Evolutionary conservation across 129 eudicot species (phyloP).

Genomic region (Chrysanthemum lavandulifolium): DNA sequence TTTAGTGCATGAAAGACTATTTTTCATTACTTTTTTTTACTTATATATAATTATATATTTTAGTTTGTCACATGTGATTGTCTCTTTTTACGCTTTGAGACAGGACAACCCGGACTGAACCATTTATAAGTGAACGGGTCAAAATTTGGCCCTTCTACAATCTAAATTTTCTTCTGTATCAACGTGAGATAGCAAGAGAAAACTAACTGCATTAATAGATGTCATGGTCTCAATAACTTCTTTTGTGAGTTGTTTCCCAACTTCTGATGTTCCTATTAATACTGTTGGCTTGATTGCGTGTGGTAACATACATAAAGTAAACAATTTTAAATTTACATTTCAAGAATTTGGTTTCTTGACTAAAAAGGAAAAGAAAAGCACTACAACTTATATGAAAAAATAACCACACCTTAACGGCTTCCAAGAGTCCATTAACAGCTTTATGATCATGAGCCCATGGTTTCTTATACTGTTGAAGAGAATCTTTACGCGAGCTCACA

Average conservation of each 20-base stretch:
- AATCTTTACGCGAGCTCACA: conserved; percentile 75
- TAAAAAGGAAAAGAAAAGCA: not conserved
- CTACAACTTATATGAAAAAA: not conserved
- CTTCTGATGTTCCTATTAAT: conserved; percentile 94
- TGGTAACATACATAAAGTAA: conserved; percentile 21
- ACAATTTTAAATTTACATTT: not conserved
- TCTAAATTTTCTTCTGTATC: not conserved
- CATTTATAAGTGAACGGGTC: not conserved
- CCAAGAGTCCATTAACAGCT: conserved; percentile 61
- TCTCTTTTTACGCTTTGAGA: too few species aligned
- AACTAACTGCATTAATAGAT: conserved; percentile 70
- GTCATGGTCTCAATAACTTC: conserved; percentile 92
- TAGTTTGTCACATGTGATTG: too few species aligned
- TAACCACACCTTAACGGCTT: conserved; percentile 72
- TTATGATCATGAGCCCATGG: conserved; percentile 95
- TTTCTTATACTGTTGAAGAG: conserved; percentile 86
- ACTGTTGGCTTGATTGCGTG: conserved; percentile 90
- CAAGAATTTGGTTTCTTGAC: conserved; percentile 2
- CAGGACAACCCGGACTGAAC: not conserved
- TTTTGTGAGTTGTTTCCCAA: conserved; percentile 79
- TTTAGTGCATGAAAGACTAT: too few species aligned
- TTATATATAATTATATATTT: too few species aligned
- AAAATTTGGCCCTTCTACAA: not conserved
- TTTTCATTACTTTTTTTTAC: too few species aligned
- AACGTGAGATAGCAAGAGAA: conserved; percentile 20